Conservation (phyloP, 306 rosid species). For the Carpinus viminea region DNA sequence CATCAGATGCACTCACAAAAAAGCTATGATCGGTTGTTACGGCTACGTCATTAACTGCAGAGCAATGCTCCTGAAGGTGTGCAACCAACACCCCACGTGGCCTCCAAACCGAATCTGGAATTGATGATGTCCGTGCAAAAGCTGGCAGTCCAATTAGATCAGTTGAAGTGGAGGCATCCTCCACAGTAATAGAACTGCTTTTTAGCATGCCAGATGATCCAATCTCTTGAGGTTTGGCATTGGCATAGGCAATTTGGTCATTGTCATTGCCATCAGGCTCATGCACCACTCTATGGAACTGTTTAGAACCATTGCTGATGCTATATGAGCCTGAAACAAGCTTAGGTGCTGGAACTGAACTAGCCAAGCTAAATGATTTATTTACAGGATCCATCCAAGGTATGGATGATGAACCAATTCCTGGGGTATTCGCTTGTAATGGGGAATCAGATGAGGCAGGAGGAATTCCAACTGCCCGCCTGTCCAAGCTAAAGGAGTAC, state of each 20-base stretch:
- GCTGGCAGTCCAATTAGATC: constrained; percentile 69
- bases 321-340: constrained; percentile 85
- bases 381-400: constrained; percentile 90
- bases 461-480: constrained; percentile 65
- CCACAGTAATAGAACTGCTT: constrained; percentile 52
- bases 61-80: constrained; percentile 95
- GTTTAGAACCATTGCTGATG: constrained; percentile 77
- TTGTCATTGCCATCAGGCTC: constrained; percentile 93
- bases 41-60: constrained; percentile 91
- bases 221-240: constrained; percentile 65
- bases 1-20: constrained; percentile 93
- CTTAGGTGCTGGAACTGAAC: constrained; percentile 92
- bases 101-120: constrained; percentile 94
- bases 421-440: constrained; percentile 63
- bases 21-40: constrained; percentile 86
- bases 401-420: constrained; percentile 84
- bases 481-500: constrained; percentile 88
- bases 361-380: constrained; percentile 83
- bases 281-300: constrained; percentile 94
- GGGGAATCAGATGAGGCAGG: constrained; percentile 84
- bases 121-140: constrained; percentile 57
- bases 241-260: constrained; percentile 60
- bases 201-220: constrained; percentile 58
- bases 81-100: constrained; percentile 97
- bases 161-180: constrained; percentile 59